Evolutionary conservation across 2,329 filamentous ascomycete genomes (phyloP).

Genomic region (Hymenoscyphus albidus): DNA sequence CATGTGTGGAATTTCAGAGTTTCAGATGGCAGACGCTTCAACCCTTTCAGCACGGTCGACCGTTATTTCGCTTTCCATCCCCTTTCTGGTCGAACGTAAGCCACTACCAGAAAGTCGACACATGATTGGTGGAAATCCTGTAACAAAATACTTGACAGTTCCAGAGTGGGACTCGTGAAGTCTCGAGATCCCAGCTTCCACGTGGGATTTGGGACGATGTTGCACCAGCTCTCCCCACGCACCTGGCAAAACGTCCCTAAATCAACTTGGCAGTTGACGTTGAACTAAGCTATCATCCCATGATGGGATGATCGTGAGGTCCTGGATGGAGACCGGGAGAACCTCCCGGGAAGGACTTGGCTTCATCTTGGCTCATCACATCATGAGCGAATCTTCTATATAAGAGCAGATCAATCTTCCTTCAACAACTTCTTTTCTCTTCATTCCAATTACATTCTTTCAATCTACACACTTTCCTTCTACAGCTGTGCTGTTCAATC

Average conservation of each 20-base stretch:
- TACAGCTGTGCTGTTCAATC: conserved; percentile 10
- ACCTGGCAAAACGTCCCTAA: neutral
- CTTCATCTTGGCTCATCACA: conserved; percentile 1
- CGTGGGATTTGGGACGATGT: neutral
- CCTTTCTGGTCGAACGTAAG: neutral
- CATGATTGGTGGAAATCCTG: neutral
- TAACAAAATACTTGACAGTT: neutral
- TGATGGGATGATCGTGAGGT: neutral
- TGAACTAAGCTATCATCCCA: neutral
- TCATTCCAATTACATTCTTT: conserved; percentile 3
- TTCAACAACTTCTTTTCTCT: neutral
- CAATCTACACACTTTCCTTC: neutral
- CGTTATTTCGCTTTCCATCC: neutral
- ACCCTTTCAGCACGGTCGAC: neutral
- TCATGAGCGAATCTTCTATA: neutral
- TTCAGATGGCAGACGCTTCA: neutral
- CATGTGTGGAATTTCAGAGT: neutral
- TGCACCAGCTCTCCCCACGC: neutral
- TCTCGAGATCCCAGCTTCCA: neutral
- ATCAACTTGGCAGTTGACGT: neutral
- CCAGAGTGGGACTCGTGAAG: neutral
- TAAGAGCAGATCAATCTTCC: neutral
- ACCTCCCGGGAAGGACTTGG: neutral
- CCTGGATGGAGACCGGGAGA: neutral
- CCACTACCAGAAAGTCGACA: neutral